Conservation (phyloP, 805 yeast genomes). For the Ogataea pignaliae region DNA sequence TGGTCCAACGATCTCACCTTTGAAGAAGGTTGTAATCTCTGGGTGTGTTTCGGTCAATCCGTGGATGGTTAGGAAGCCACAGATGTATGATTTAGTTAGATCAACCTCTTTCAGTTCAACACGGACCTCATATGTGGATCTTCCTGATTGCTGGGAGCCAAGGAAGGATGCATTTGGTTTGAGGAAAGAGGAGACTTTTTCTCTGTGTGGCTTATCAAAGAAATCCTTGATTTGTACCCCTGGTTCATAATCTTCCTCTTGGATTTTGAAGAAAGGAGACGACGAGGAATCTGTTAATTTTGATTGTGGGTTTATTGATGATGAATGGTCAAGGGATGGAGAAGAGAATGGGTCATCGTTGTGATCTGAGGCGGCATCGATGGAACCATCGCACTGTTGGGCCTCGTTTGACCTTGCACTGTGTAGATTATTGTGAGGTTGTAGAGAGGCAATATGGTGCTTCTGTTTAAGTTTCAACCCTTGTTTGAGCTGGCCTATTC, state of each 20-base stretch:
- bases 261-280: neutral
- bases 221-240: constrained; percentile 12
- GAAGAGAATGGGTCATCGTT: too few relatives aligned
- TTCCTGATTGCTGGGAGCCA: constrained; percentile 71
- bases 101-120: constrained; percentile 73
- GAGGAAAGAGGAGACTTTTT: constrained; percentile 37
- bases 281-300: too few relatives aligned
- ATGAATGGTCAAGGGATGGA: too few relatives aligned
- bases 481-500: constrained; percentile 9
- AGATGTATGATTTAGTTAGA: constrained; percentile 41
- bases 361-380: too few relatives aligned
- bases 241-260: neutral
- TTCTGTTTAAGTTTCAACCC: constrained; percentile 6
- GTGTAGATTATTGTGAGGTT: too few relatives aligned
- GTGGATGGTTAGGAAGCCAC: constrained; percentile 62
- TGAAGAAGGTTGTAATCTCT: constrained; percentile 65
- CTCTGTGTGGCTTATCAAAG: constrained; percentile 10
- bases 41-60: constrained; percentile 62
- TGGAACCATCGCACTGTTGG: too few relatives aligned
- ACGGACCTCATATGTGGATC: constrained; percentile 57
- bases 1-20: constrained; percentile 64
- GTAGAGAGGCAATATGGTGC: neutral
- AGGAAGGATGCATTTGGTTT: constrained; percentile 57
- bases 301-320: too few relatives aligned
- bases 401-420: too few relatives aligned